Evolutionary conservation across 768 basidiomycete species (phyloP).

Genomic region (Leccinum pellstonianum): DNA sequence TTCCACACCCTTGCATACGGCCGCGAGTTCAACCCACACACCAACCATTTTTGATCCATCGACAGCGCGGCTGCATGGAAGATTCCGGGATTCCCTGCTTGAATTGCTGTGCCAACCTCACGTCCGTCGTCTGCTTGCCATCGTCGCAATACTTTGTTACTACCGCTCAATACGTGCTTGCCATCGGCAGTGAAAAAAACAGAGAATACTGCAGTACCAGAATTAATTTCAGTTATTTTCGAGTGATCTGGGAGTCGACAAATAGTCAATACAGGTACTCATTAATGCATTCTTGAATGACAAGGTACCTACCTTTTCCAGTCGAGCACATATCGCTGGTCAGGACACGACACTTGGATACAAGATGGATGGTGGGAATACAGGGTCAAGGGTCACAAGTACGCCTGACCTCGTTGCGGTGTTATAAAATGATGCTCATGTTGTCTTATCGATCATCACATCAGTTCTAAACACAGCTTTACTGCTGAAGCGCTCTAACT

Average conservation of each 20-base stretch:
- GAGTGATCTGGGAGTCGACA: not conserved
- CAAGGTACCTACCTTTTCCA: not conserved
- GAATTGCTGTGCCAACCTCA: not conserved
- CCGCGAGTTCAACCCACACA: not conserved
- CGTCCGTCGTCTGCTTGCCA: not conserved
- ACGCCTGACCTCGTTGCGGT: too few species aligned
- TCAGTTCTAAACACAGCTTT: too few species aligned
- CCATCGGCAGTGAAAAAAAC: not conserved
- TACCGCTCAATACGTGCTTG: not conserved
- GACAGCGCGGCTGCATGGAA: not conserved
- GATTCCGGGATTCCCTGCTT: not conserved
- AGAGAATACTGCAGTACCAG: not conserved
- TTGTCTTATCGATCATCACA: too few species aligned
- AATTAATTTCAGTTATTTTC: not conserved
- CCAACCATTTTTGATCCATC: not conserved
- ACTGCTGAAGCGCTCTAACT: too few species aligned
- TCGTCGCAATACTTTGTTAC: not conserved
- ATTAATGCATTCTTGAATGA: too few species aligned
- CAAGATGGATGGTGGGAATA: too few species aligned
- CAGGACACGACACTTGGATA: not conserved
- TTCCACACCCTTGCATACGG: not conserved
- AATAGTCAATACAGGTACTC: not conserved
- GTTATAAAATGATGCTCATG: too few species aligned
- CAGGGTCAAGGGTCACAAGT: too few species aligned
- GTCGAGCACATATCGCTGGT: not conserved